Base-by-base conservation (phyloP, 1,139 yeast species). In the Candida sp. region DNA sequence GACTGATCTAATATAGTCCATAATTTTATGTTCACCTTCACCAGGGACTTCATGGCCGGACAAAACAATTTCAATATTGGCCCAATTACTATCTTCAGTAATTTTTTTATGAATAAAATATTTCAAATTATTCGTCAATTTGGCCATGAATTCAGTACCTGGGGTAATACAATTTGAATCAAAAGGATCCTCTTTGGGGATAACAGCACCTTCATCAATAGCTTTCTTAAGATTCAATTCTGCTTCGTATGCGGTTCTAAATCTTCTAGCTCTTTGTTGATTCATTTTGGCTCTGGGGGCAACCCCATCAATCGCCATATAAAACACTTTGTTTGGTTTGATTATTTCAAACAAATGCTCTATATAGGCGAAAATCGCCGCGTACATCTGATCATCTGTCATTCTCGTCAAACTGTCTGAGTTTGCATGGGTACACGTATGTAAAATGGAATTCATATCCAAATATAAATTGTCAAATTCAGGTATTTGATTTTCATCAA, bases 211-310 rank as follows among this genome's bases (percentile, higher is more conserved):
- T 36, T 73, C 68, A 25, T 69, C 73, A 35, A 83, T 68, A 4
- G 91, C 93, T 58, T 82, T 81, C 46, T 73, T 72, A 58, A 87
- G 63, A 44, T 82, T 82, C 54, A 81, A 81, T 61, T 89, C 95
- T 1, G 97, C 97, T 57, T 95, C 99, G 56, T 84, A 81, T 0
- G 99, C 99, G 11, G 97, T 82, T 64, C 99, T 76, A 63, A 95
- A 95, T 65, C 99, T 81, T 72, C 99, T 82, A 2, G 99, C 87
- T 65, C 99, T 82, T 66, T 95, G 99, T 66, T 95, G 99, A 62
- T 95, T 95, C 98, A 95, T 95, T 62, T 95, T 95, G 23, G 99
- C 99, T 58, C 99, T 77, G 41, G 99, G 99, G 0, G 99, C 99
- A 41, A 95, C 99, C 53, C 99, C 99, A 68, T 95, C 99, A 49